Evolutionary conservation across 306 rosid genomes (phyloP).

Genomic region (Citrullus amarus): DNA sequence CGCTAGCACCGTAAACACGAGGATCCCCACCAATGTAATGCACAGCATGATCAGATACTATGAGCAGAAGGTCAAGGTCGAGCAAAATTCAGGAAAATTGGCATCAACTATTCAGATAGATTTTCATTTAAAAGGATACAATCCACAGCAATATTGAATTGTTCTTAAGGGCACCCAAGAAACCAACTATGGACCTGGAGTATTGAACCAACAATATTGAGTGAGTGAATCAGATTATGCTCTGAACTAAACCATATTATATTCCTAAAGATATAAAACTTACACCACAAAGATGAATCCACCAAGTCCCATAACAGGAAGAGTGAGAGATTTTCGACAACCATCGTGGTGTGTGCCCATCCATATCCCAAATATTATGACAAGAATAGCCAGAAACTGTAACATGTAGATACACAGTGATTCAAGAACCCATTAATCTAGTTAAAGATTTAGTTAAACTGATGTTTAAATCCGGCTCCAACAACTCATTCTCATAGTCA

Average conservation of each 20-base stretch:
- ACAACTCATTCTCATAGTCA: background rate
- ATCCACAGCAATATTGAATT: slow-evolving; percentile 65
- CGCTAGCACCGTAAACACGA: slow-evolving; percentile 90
- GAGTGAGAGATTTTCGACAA: slow-evolving; percentile 73
- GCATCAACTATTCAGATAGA: background rate
- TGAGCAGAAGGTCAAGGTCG: slow-evolving; percentile 47
- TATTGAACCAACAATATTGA: background rate
- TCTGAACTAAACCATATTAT: background rate
- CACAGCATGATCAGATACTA: slow-evolving; percentile 75
- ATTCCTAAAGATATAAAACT: slow-evolving; percentile 6
- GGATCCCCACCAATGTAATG: slow-evolving; percentile 62
- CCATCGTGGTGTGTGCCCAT: slow-evolving; percentile 77
- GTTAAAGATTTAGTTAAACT: background rate
- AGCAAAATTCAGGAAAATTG: background rate
- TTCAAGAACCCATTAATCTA: background rate
- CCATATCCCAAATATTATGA: slow-evolving; percentile 79
- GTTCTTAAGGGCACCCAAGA: slow-evolving; percentile 77
- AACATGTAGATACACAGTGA: slow-evolving; percentile 8
- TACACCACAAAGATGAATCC: slow-evolving; percentile 70
- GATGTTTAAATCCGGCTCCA: background rate
- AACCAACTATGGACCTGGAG: slow-evolving; percentile 73
- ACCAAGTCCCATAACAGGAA: slow-evolving; percentile 74
- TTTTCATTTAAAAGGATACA: slow-evolving; percentile 47
- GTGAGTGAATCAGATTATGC: background rate
- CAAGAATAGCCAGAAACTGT: slow-evolving; percentile 68